Evolutionary conservation across 2,329 filamentous ascomycete genomes (phyloP).

Genomic region (Oidium heveae): DNA sequence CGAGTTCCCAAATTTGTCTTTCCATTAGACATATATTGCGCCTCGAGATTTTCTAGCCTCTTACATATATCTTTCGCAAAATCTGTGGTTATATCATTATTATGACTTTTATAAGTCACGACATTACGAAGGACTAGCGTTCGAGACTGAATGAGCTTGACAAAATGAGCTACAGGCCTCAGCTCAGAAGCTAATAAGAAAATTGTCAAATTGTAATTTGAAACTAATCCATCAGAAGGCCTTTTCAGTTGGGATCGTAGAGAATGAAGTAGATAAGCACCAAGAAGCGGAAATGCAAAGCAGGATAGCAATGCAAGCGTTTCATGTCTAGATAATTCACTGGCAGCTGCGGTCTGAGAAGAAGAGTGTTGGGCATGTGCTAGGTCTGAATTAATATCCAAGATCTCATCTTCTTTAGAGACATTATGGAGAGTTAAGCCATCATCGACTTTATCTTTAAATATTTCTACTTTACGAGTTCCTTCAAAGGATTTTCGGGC

Average conservation of each 20-base stretch:
- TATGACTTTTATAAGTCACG: slow-evolving; percentile 28
- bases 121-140: slow-evolving; percentile 62
- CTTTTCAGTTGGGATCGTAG: slow-evolving; percentile 60
- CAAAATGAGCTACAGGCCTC: slow-evolving; percentile 54
- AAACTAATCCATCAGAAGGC: slow-evolving; percentile 66
- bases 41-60: slow-evolving; percentile 46
- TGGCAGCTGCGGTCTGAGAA: slow-evolving; percentile 18
- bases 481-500: slow-evolving; percentile 27
- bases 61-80: slow-evolving; percentile 29
- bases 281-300: slow-evolving; percentile 51
- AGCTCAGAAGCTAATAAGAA: slow-evolving; percentile 75
- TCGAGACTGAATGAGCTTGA: slow-evolving; percentile 53
- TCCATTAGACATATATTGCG: slow-evolving; percentile 15
- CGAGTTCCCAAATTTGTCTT: slow-evolving; percentile 9
- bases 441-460: too few relatives aligned
- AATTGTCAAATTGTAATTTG: slow-evolving; percentile 77
- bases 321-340: slow-evolving; percentile 52
- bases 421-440: too few relatives aligned
- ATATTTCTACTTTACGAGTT: background rate
- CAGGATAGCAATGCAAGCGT: slow-evolving; percentile 49
- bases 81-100: slow-evolving; percentile 10
- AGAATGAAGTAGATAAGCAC: slow-evolving; percentile 62
- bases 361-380: slow-evolving; percentile 4
- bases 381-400: too few relatives aligned
- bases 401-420: too few relatives aligned